Evolutionary conservation across 495 filamentous ascomycete species (phyloP), one percentile per base, ranked within the genome.

Genomic region (Cercophora sp.): DNA sequence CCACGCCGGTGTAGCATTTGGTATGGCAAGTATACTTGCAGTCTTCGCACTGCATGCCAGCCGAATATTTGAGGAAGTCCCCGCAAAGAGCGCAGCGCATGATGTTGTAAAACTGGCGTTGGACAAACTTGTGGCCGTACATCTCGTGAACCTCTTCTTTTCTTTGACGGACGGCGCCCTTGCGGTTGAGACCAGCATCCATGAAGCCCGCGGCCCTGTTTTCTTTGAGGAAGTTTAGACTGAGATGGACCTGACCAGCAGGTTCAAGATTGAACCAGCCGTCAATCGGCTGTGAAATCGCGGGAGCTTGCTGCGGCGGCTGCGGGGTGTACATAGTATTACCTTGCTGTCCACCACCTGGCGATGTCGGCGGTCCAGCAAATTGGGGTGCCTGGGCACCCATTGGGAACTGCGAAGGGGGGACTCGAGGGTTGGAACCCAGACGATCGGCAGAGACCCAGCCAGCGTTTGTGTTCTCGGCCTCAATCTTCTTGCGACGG

Each of bases 11-110:
- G 64, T 96, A 97, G 68, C 93, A 99, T 68, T 95, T 96, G 64
- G 87, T 89, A 68, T 99, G 93, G 69, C 94, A 97, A 18, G 93
- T 97, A 64, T 96, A 96, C 70, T 96, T 97, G 89, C 93, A 99
- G 71, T 99, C 93, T 53, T 92, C 86, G 67, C 93, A 99, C 73
- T 99, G 93, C 92, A 97, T 96, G 39, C 93, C 94, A 13, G 93
- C 87, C 25, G 91, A 91, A 71, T 97, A 97, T 65, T 96, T 97
- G 71, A 99, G 84, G 62, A 97, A 96, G 51, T 97, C 94, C 49
- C 92, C 94, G 70, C 93, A 99, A 18, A 97, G 83, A 26, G 93
- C 94, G 73, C 93, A 99, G 59, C 94, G 93, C 93, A 99, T 99
- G 68, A 99, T 96, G 75, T 97, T 97, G 84, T 97, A 99, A 73